Percentiles rank a stretch among this genome's conserved stretches.
Conservation (phyloP, 2,329 filamentous ascomycete species). For the Chrysosphaeria jannelii region DNA sequence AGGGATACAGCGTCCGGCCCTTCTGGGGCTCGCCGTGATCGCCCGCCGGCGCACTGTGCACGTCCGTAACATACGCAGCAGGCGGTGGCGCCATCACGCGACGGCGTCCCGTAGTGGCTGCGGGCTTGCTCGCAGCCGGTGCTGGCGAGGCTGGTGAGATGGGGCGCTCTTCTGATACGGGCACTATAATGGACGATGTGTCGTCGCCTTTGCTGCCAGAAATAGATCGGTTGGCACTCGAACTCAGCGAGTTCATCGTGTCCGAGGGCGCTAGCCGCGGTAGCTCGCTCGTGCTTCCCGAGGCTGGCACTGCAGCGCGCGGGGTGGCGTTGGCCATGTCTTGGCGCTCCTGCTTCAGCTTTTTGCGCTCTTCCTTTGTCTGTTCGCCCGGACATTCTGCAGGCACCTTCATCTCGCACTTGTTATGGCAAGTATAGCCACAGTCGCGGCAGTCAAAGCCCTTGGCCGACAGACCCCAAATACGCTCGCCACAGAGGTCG, state of each 20-base stretch:
- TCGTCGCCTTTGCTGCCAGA: conserved; percentile 14
- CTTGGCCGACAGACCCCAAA: conserved; percentile 91
- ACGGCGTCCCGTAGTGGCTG: conserved; percentile 15
- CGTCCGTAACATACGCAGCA: conserved; percentile 42
- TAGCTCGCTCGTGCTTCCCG: conserved; percentile 24
- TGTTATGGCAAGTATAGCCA: conserved; percentile 92
- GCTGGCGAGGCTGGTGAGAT: not conserved
- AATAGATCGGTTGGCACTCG: conserved; percentile 48
- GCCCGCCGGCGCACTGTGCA: conserved; percentile 9
- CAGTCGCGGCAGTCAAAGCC: conserved; percentile 90
- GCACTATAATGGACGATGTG: conserved; percentile 4
- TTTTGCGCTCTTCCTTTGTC: conserved; percentile 84
- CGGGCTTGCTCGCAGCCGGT: conserved; percentile 6
- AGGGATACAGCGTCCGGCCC: conserved; percentile 73
- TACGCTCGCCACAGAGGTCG: conserved; percentile 81
- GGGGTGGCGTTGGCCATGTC: conserved; percentile 28
- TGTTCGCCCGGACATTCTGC: conserved; percentile 86
- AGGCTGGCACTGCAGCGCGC: conserved; percentile 1
- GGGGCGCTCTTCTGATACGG: conserved; percentile 5
- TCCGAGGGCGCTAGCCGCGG: conserved; percentile 48
- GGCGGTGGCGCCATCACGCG: conserved; percentile 73
- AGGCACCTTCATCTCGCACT: conserved; percentile 97
- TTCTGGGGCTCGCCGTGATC: conserved; percentile 22
- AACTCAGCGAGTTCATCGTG: conserved; percentile 74
- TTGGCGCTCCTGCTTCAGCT: conserved; percentile 64